Evolutionary conservation across 2,329 filamentous ascomycete species (phyloP).

Genomic region (Venturia nashicola): DNA sequence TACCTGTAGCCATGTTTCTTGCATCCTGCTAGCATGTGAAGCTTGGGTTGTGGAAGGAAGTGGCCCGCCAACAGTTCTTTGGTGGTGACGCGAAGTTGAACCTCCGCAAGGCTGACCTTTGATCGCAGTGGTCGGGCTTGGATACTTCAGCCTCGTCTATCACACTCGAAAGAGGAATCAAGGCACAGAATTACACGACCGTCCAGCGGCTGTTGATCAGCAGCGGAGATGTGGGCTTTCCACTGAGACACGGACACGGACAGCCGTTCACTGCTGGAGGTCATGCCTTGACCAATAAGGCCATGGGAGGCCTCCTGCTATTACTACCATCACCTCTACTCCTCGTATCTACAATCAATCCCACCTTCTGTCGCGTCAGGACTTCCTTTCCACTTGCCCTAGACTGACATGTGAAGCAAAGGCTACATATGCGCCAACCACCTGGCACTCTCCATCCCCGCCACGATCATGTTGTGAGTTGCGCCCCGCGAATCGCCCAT

Average conservation of each 20-base stretch:
- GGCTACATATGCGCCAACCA: not conserved
- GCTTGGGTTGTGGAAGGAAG: not conserved
- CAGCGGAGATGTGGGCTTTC: not conserved
- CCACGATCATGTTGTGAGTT: not conserved
- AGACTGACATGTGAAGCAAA: not conserved
- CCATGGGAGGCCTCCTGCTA: not conserved
- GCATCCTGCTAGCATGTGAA: conserved; percentile 1
- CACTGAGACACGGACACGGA: not conserved
- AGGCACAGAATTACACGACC: not conserved
- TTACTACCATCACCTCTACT: not conserved
- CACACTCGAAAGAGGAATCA: not conserved
- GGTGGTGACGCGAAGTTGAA: not conserved
- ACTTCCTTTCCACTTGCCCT: not conserved
- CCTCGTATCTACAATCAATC: not conserved
- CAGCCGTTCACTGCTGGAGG: too few species aligned
- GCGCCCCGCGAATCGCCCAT: not conserved
- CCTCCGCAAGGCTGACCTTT: not conserved
- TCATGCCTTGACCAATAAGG: too few species aligned
- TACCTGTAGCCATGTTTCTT: conserved; percentile 17
- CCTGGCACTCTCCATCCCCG: not conserved
- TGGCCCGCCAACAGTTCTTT: not conserved
- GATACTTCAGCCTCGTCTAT: not conserved
- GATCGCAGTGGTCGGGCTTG: too few species aligned
- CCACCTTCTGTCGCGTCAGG: not conserved
- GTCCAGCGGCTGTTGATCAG: not conserved